Evolutionary conservation across 192 early-diverging fungal genomes (phyloP), one percentile per base, ranked within the genome.

Genomic region (Kickxella alabastrina): DNA sequence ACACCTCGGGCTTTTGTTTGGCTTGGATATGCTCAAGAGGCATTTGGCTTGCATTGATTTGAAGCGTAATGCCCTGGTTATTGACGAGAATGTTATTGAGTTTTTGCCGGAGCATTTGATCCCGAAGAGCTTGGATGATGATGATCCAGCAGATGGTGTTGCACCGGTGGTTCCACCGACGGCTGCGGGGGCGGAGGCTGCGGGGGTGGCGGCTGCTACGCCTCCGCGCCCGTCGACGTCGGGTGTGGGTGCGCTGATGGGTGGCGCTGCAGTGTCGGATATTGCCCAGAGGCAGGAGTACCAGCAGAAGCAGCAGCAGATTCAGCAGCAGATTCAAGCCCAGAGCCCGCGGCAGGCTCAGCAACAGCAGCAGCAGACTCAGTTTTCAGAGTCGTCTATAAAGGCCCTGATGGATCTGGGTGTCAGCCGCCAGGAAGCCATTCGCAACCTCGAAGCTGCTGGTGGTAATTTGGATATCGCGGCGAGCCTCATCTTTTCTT

Each of bases 11-110:
- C 49, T 99, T 26, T 68, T 99, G 25, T 92, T 99, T 69, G 96
- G 95, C 0, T 64, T 99, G 48, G 96, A 99, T 44, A 97, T 98
- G 91, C 79, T 99, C 21, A 92, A 85, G 60, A 80, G 90, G 9
- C 91, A 97, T 55, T 85, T 86, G 77, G 91, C 91, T 19, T 85
- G 85, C 52, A 97, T 97, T 61, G 95, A 99, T 66, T 65, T 99
- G 47, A 78, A 77, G 49, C 88, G 86, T 49, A 85, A 95, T 49
- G 80, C 71, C 1, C 74, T 99, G 41, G 74, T 88, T 3, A 92
- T 99, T 61, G 81, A 89, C 44, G 86, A 74, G 6, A 74, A 86
- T 48, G 80, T 83, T 27, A 84, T 97, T 46, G 85, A 84, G 19
- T 99, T 99, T 66, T 67, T 97, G 44, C 66, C 84, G 4, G 96